A percentile compares a stretch with the other conserved stretches of the same genome.
phyloP scores from a whole-genome alignment of 2,329 filamentous ascomycete genomes.

The Albifimbria verrucaria region DNA sequence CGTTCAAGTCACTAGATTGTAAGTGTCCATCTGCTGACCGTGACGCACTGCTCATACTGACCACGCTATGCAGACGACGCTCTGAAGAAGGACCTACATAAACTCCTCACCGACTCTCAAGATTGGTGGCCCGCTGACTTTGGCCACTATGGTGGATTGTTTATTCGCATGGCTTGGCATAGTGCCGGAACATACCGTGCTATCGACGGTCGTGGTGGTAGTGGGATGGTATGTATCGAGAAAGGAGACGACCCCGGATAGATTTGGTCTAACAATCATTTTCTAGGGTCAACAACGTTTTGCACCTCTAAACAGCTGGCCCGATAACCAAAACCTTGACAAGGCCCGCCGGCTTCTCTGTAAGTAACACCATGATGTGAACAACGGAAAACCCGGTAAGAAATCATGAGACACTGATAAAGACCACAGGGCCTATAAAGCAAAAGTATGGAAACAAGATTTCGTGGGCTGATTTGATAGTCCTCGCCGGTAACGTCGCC shows the following conservation, averaged over 20 bases:
- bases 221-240: slow-evolving; percentile 46
- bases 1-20: slow-evolving; percentile 62
- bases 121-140: slow-evolving; percentile 82
- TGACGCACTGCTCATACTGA: neutral
- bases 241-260: neutral
- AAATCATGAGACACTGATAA: neutral
- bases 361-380: slow-evolving; percentile 3
- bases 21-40: slow-evolving; percentile 55
- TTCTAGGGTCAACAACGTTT: slow-evolving; percentile 68
- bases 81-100: slow-evolving; percentile 70
- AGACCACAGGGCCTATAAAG: slow-evolving; percentile 61
- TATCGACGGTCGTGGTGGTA: slow-evolving; percentile 71
- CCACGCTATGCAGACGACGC: slow-evolving; percentile 32
- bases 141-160: slow-evolving; percentile 76
- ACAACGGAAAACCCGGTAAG: neutral
- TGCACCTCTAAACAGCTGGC: slow-evolving; percentile 77
- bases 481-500: slow-evolving; percentile 73
- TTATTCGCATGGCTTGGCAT: slow-evolving; percentile 81
- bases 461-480: slow-evolving; percentile 72
- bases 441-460: slow-evolving; percentile 82
- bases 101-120: slow-evolving; percentile 73
- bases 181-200: slow-evolving; percentile 75
- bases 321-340: slow-evolving; percentile 74
- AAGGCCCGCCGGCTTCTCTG: slow-evolving; percentile 77
- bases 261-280: neutral